These are phyloP conservation scores for Canariomyces notabilis DNA, from an alignment of 2,329 filamentous ascomycete genomes.

Conservation along the genomic window DNA sequence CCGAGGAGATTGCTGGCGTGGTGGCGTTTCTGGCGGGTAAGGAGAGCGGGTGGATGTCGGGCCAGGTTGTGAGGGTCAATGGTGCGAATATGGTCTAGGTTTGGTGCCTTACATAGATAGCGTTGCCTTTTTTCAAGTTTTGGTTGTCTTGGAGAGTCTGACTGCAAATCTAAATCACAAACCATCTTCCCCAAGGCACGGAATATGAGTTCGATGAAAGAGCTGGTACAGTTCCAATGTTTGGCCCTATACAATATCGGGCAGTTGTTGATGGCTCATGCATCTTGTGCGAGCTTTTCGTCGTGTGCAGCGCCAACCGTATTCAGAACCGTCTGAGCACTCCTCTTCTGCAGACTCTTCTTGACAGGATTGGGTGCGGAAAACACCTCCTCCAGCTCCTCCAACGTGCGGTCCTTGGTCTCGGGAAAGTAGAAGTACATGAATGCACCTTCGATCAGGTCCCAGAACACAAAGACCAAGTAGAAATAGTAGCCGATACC, in stretches of 20 bases:
- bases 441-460: slow-evolving; percentile 36
- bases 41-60: slow-evolving; percentile 38
- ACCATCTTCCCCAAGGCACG: too few relatives aligned
- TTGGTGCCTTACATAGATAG: too few relatives aligned
- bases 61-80: slow-evolving; percentile 44
- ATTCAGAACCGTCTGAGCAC: slow-evolving; percentile 39
- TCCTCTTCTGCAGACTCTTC: slow-evolving; percentile 40
- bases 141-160: too few relatives aligned
- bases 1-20: slow-evolving; percentile 45
- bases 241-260: too few relatives aligned
- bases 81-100: too few relatives aligned
- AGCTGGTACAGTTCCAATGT: too few relatives aligned
- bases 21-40: slow-evolving; percentile 40
- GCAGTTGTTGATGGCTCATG: too few relatives aligned
- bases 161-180: too few relatives aligned
- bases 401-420: slow-evolving; percentile 46
- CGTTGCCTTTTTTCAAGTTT: too few relatives aligned
- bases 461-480: slow-evolving; percentile 42
- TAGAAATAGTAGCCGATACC: slow-evolving; percentile 43
- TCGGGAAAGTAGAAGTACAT: slow-evolving; percentile 49
- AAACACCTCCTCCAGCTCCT: slow-evolving; percentile 51
- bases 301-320: slow-evolving; percentile 31
- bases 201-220: too few relatives aligned
- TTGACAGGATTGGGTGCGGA: slow-evolving; percentile 42
- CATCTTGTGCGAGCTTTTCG: slow-evolving; percentile 23